Base-by-base conservation (phyloP, 2,329 filamentous ascomycete genomes). In the Torrubiella hemipterigena region DNA sequence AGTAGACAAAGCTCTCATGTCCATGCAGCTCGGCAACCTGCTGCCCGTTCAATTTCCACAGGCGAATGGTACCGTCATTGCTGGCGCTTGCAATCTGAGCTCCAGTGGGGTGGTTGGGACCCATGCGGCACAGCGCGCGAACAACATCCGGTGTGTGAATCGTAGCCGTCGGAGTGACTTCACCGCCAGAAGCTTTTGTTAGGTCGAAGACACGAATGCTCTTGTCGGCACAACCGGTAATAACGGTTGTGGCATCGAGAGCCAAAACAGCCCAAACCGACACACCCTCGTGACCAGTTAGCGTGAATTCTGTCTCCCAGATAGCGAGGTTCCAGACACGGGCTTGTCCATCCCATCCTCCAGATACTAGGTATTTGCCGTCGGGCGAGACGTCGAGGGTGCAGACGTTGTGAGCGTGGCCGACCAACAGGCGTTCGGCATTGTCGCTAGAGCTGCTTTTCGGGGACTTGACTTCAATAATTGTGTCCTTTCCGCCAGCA, bases 1-100 rank as follows among this genome's bases (percentile, higher is more conserved):
- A 81, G 55, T 98, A 98, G 35, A 98, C 91, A 51, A 94, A 98
- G 49, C 80, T 93, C 35, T 93, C 86, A 47, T 98, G 93, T 1
- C 89, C 91, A 37, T 78, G 72, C 4, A 98, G 65, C 52, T 87
- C 77, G 8, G 70, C 79, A 9, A 94, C 65, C 36, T 83, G 70
- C 30, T 78, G 65, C 0, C 91, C 91, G 32, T 80, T 73, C 17
- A 93, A 50, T 21, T 79, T 91, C 81, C 87, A 98, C 5, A 96
- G 56, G 27, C 87, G 74, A 38, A 98, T 81, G 14, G 87, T 64
- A 17, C 85, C 84, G 49, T 98, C 91, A 48, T 96, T 98, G 44
- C 85, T 84, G 12, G 91, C 87, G 26, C 87, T 93, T 27, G 87
- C 91, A 51, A 98, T 87, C n/a, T 93, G 79, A 13, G 86, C 89